phyloP scores from a whole-genome alignment of 2,329 filamentous ascomycete species.

The Verticillium tricorpus region DNA sequence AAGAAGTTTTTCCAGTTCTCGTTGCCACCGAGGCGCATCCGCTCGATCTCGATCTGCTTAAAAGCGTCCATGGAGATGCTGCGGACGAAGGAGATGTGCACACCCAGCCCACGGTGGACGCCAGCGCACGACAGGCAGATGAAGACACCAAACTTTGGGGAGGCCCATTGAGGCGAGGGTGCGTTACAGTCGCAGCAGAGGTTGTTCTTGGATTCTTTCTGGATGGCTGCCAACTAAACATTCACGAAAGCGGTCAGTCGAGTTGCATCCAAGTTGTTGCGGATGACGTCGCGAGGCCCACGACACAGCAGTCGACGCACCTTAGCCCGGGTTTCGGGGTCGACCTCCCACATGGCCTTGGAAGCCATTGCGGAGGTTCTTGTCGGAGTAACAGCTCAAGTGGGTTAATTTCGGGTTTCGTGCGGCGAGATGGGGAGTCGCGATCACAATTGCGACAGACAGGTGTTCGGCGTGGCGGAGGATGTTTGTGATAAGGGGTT shows the following conservation, averaged over 20 bases:
- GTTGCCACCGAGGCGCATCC: slow-evolving; percentile 92
- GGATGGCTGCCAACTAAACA: slow-evolving; percentile 76
- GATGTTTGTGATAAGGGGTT: neutral
- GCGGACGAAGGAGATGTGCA: slow-evolving; percentile 97
- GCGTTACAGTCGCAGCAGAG: slow-evolving; percentile 93
- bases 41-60: slow-evolving; percentile 85
- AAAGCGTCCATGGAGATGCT: slow-evolving; percentile 99
- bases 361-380: slow-evolving; percentile 43
- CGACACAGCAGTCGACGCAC: slow-evolving; percentile 41
- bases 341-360: slow-evolving; percentile 96
- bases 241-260: neutral
- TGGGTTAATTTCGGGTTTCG: neutral
- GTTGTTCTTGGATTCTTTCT: slow-evolving; percentile 86
- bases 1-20: slow-evolving; percentile 84
- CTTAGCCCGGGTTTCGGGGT: slow-evolving; percentile 95
- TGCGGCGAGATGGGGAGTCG: neutral
- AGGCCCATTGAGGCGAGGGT: slow-evolving; percentile 95
- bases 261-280: neutral
- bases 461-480: neutral
- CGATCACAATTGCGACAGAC: neutral
- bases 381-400: slow-evolving; percentile 8
- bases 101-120: slow-evolving; percentile 88
- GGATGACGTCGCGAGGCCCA: neutral
- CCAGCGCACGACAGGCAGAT: slow-evolving; percentile 97
- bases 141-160: slow-evolving; percentile 97